Evolutionary conservation across 2,329 filamentous ascomycete species (phyloP), one percentile per base, ranked within the genome.

Genomic region (Colletotrichum melonis): DNA sequence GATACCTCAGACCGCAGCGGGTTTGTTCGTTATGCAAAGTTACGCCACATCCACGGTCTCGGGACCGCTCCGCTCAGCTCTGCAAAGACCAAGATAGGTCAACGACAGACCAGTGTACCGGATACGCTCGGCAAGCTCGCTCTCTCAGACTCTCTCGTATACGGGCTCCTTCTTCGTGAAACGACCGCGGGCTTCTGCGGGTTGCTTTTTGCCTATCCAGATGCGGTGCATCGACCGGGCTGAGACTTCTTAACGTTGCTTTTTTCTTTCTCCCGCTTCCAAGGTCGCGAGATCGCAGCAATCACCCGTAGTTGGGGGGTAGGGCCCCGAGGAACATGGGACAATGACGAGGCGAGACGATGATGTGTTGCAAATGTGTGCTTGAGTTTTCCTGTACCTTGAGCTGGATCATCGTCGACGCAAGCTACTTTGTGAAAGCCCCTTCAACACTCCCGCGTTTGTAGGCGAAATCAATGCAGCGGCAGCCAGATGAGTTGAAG

Each of bases 41-140:
- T 75, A 60, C 65, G 75, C 73, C 75, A 70, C 75, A 64, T 56
- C 75, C 75, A 75, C 62, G 75, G 75, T 49, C 32, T 66, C 67
- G 75, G 75, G 60, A 75, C n/a, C 38, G 56, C 49, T 52, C n/a
- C 38, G 56, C 49, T 52, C 46, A 56, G 67, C 46, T 69, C 54
- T 49, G 19, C 55, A 54, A 65, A 59, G 38, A 42, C 16, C 0
- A 5, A 65, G 57, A 59, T 64, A 42, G 38, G 38, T 42, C 38
- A 42, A 42, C 14, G n/a, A 32, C 63, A 55, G 63, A 49, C 54
- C 24, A 67, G 63, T 16, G 56, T 57, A 38, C 22, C 55, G 42
- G 46, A 56, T 28, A 7, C 24, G 38, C 49, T 42, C 35, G 32
- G 58, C 60, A 60, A 46, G 38, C 14, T 72, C 42, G 7, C 42